A percentile compares a stretch with the other conserved stretches of the same genome.
Conservation (phyloP, 1,284 basidiomycete genomes). For the Heterobasidion occidentale region DNA sequence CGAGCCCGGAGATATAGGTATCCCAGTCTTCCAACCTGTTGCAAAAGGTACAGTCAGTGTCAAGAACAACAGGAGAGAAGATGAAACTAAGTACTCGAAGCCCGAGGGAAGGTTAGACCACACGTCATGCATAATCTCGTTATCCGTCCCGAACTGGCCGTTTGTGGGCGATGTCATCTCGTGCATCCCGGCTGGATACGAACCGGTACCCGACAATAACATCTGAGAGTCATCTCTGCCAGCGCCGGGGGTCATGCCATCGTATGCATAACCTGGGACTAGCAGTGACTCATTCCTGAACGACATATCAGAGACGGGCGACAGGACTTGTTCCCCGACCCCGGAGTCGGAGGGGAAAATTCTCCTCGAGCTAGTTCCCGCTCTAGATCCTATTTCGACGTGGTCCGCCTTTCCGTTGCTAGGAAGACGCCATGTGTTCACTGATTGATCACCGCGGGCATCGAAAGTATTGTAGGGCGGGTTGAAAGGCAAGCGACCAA, state of each 20-base stretch:
- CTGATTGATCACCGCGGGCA: neutral
- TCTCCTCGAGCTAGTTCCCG: neutral
- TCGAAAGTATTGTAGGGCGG: neutral
- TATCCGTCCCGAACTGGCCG: neutral
- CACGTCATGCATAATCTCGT: constrained; percentile 1
- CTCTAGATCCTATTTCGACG: neutral
- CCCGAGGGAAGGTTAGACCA: constrained; percentile 6
- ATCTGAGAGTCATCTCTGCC: neutral
- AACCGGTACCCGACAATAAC: neutral
- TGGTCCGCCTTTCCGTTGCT: neutral
- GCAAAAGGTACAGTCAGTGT: neutral
- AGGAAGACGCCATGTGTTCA: neutral
- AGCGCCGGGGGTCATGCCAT: neutral
- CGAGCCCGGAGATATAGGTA: constrained; percentile 17
- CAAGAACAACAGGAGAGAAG: neutral
- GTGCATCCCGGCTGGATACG: neutral
- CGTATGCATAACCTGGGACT: neutral
- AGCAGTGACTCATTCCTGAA: neutral
- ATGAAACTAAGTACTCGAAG: constrained; percentile 22
- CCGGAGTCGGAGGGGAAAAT: neutral
- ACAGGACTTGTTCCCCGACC: neutral
- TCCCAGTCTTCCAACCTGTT: constrained; percentile 30
- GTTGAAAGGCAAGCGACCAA: constrained; percentile 38
- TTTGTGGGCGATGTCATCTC: neutral
- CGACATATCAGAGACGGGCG: neutral